These are phyloP conservation scores for Durotheca rogersii DNA, from an alignment of 495 filamentous ascomycete species.

Conservation along the genomic window DNA sequence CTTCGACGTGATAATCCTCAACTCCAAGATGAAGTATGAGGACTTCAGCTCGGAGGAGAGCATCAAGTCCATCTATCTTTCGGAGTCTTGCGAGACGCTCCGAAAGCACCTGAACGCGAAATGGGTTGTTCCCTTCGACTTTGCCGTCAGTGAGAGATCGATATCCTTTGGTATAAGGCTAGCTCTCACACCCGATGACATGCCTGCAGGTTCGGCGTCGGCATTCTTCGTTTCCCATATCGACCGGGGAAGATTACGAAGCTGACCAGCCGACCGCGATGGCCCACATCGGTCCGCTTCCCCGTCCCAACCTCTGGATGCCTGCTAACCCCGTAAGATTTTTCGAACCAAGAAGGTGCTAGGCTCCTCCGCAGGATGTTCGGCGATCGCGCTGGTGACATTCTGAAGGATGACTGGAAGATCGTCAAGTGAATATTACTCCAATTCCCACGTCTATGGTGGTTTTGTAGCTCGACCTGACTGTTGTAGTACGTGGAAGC, in stretches of 20 bases:
- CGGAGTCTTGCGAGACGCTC: not conserved
- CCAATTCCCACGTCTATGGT: too few relatives aligned
- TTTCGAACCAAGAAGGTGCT: not conserved
- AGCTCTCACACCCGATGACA: too few relatives aligned
- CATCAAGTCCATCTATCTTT: not conserved
- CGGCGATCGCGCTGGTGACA: not conserved
- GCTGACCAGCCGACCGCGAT: not conserved
- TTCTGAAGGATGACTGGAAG: not conserved
- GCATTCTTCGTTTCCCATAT: not conserved
- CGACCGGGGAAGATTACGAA: not conserved
- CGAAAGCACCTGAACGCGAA: not conserved
- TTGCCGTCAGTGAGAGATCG: not conserved
- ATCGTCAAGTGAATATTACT: not conserved
- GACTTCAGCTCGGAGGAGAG: not conserved
- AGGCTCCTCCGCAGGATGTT: not conserved
- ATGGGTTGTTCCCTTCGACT: not conserved
- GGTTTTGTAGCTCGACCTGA: too few relatives aligned
- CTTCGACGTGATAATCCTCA: not conserved
- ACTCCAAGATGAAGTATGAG: not conserved
- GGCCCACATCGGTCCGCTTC: slow-evolving; percentile 1
- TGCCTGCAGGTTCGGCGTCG: not conserved
- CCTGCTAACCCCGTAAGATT: not conserved
- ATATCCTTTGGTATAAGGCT: too few relatives aligned
- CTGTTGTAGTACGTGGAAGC: not conserved
- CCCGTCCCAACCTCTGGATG: too few relatives aligned